Evolutionary conservation across 2,329 filamentous ascomycete genomes (phyloP), one percentile per base, ranked within the genome.

Genomic region (Apiospora koreana): DNA sequence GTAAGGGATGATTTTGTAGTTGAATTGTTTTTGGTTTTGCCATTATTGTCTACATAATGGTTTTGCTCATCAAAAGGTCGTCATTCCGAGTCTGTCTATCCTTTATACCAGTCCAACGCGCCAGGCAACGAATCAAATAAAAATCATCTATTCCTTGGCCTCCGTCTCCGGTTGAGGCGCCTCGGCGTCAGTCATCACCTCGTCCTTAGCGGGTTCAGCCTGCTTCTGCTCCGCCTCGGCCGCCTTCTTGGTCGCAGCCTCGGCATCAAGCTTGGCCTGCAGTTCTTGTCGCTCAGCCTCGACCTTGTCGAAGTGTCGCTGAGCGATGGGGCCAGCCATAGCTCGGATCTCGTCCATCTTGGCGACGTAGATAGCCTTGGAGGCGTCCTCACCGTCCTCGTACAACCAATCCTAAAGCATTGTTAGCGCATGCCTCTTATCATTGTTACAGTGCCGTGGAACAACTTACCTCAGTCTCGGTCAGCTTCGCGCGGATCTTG

Each of bases 281-380:
- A 91, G 83, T 25, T 92, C 93, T 80, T 93, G 90, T 75, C 94
- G 92, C 84, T 98, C 94, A 72, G 91, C 89, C 83, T 98, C 94
- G 74, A 94, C 85, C 87, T 97, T 97, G 82, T 99, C 96, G 81
- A 95, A 95, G 88, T 97, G 94, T 76, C 95, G 93, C 86, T 97
- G 94, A 74, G 94, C 90, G 79, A 99, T 94, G 71, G 96, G 95
- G 21, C 95, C 96, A 65, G 94, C 93, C 78, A 97, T 88, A 75
- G 93, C 90, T 76, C 94, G 93, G 81, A 99, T 94, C 83, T 99
- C 96, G 73, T 98, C 96, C 82, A 96, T 92, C 90, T 98, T 99
- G 84, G 94, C 89, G 72, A 97, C 86, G 84, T 99, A 99, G 78
- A 96, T 89, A 69, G 93, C 94, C 88, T 98, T 98, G 78, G 93